These are phyloP conservation scores for Capronia americana DNA, from an alignment of 2,329 filamentous ascomycete genomes.

Conservation along the genomic window DNA sequence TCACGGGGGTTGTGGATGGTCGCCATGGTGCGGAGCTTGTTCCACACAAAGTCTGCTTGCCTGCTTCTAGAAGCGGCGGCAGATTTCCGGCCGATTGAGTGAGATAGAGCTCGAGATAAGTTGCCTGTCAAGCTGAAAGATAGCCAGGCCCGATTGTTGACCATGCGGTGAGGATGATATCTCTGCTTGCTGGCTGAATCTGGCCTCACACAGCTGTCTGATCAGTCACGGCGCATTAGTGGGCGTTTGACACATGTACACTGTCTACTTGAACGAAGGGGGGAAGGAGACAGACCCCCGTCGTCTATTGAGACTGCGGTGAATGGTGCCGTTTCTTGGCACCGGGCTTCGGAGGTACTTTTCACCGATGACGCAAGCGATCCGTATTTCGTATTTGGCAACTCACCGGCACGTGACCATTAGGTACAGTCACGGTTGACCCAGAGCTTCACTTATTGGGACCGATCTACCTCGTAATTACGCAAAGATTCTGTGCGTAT, in stretches of 20 bases:
- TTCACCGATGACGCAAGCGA: background rate
- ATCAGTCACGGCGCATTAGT: background rate
- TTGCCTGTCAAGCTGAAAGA: slow-evolving; percentile 1
- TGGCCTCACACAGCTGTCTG: background rate
- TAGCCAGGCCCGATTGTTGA: slow-evolving; percentile 12
- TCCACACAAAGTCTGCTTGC: slow-evolving; percentile 8
- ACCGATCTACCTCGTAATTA: background rate
- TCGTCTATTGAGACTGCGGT: slow-evolving; percentile 2
- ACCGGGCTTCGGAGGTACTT: background rate
- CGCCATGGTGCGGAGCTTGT: slow-evolving; percentile 38
- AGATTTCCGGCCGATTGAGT: background rate
- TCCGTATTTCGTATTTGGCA: background rate
- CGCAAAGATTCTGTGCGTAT: background rate
- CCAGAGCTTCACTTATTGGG: background rate
- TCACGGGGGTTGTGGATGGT: slow-evolving; percentile 65
- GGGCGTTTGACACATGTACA: background rate
- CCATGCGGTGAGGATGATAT: slow-evolving; percentile 13
- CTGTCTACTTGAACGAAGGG: background rate
- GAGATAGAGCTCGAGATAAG: slow-evolving; percentile 8
- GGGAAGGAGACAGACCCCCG: background rate
- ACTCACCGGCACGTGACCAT: background rate
- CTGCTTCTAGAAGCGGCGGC: background rate
- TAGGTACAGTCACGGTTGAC: background rate
- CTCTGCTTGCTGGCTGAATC: background rate
- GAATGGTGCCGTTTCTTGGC: slow-evolving; percentile 8